phyloP scores from a whole-genome alignment of 2,329 filamentous ascomycete genomes.

The Aspergillus sp. region DNA sequence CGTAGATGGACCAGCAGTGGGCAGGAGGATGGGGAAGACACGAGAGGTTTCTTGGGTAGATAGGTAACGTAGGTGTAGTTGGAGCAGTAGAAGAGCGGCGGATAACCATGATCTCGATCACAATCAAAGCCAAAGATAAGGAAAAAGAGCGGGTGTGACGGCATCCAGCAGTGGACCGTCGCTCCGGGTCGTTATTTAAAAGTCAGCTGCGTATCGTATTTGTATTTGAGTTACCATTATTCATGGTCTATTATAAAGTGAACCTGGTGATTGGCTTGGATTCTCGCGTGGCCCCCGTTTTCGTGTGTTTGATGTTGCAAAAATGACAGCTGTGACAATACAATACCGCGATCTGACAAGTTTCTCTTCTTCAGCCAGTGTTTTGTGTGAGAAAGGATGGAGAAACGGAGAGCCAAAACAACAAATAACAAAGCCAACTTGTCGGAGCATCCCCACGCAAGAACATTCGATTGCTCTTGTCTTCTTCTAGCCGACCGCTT shows the following conservation, averaged over 20 bases:
- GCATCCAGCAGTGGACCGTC: conserved; percentile 6
- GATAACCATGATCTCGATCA: conserved; percentile 15
- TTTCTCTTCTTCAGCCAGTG: not conserved
- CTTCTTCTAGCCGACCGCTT: not conserved
- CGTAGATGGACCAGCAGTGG: not conserved
- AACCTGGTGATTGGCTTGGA: not conserved
- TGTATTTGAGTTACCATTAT: not conserved
- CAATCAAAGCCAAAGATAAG: conserved; percentile 5
- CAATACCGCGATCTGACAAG: not conserved
- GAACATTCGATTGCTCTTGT: conserved; percentile 2
- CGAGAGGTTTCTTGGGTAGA: not conserved
- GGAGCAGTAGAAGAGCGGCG: not conserved
- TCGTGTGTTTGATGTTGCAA: not conserved
- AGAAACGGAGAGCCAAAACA: not conserved
- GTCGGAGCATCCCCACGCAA: not conserved
- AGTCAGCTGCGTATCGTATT: not conserved
- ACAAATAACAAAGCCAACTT: not conserved
- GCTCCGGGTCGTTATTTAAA: conserved; percentile 6
- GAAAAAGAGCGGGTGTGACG: conserved; percentile 8
- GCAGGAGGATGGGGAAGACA: not conserved
- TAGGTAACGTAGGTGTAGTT: not conserved
- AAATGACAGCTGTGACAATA: not conserved
- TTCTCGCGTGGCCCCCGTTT: not conserved
- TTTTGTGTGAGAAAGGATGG: not conserved
- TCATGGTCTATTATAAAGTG: not conserved